Evolutionary conservation across 441 rosid species (phyloP).

Genomic region (Cnidoscolus chayamansa): DNA sequence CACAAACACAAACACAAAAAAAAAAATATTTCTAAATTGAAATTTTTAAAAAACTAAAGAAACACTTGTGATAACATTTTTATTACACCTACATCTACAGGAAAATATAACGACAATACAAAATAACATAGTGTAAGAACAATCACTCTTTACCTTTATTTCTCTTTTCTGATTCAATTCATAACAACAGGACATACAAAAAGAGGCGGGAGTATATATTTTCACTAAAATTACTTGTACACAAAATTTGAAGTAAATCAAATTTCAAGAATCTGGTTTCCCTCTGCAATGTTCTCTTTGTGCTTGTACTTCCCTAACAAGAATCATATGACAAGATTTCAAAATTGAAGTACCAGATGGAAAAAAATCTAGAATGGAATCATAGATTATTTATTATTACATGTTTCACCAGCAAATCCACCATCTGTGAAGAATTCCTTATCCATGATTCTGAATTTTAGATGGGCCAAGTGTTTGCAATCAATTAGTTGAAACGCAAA

Average conservation of each 20-base stretch:
- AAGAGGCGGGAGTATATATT: not conserved
- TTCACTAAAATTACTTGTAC: not conserved
- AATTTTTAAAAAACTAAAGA: not conserved
- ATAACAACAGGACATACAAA: not conserved
- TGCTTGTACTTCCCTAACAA: not conserved
- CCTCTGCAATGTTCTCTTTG: not conserved
- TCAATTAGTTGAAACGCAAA: conserved; percentile 47
- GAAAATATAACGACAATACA: not conserved
- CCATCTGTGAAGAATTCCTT: conserved; percentile 44
- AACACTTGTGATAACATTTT: not conserved
- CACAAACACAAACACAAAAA: not conserved
- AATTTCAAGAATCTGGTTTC: not conserved
- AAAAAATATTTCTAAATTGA: not conserved
- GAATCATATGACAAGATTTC: not conserved
- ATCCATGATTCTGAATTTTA: conserved; percentile 68
- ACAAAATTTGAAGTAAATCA: not conserved
- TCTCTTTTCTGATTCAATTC: too few species aligned
- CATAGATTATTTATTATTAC: conserved; percentile 45
- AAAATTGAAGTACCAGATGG: not conserved
- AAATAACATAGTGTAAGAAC: not conserved
- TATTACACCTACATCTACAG: too few species aligned
- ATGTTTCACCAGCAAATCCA: conserved; percentile 79
- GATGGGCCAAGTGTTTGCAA: conserved; percentile 48
- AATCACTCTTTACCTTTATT: too few species aligned
- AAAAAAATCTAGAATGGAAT: not conserved